Evolutionary conservation across 768 basidiomycete species (phyloP).

Genomic region (Tylopilus subfusipes): DNA sequence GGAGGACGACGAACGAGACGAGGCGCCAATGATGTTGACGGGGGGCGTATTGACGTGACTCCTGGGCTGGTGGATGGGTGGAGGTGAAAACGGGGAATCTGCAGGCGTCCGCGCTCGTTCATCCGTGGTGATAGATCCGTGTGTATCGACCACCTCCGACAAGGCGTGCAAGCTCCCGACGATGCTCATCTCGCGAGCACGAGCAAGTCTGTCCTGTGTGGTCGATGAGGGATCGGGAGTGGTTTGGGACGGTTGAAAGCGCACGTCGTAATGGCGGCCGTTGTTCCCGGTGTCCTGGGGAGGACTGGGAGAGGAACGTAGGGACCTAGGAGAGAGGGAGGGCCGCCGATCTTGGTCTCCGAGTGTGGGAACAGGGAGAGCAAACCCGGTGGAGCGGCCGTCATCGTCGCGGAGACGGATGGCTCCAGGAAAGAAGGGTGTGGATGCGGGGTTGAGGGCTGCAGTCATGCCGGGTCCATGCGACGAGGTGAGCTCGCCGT

Average conservation of each 20-base stretch:
- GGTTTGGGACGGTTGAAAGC: constrained; percentile 36
- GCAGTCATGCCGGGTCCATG: too few species aligned
- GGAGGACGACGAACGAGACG: constrained; percentile 40
- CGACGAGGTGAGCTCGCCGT: too few species aligned
- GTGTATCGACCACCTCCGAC: constrained; percentile 54
- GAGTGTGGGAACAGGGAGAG: constrained; percentile 45
- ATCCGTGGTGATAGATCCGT: constrained; percentile 30
- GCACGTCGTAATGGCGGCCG: constrained; percentile 23
- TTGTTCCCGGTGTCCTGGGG: constrained; percentile 34
- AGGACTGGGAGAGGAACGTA: constrained; percentile 69
- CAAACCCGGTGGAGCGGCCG: constrained; percentile 36
- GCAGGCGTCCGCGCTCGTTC: constrained; percentile 27
- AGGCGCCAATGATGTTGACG: constrained; percentile 32
- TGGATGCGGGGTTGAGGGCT: constrained; percentile 76
- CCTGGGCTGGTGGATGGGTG: constrained; percentile 37
- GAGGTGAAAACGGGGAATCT: constrained; percentile 38
- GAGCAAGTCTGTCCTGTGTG: constrained; percentile 41
- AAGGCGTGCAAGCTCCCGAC: constrained; percentile 50
- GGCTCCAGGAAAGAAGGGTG: constrained; percentile 76
- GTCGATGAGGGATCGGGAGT: constrained; percentile 46
- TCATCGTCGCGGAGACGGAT: constrained; percentile 58
- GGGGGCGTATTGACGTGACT: constrained; percentile 47
- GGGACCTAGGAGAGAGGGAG: constrained; percentile 57
- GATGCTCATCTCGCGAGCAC: constrained; percentile 47
- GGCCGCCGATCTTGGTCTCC: constrained; percentile 42